phyloP scores from a whole-genome alignment of 257 asterid genomes.

The Schizonepeta tenuifolia region DNA sequence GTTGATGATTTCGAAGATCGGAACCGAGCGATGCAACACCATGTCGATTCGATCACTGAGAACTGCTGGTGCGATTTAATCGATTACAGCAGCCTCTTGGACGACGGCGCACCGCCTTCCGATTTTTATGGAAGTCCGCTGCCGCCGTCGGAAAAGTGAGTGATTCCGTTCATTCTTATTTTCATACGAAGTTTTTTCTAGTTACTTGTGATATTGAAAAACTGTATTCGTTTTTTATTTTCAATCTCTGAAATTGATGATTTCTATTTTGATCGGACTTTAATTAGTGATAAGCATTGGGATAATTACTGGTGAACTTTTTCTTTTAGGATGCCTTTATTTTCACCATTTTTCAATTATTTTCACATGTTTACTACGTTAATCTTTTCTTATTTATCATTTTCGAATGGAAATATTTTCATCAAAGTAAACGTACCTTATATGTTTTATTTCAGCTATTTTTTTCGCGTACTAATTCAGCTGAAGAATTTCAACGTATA shows the following conservation, averaged over 20 bases:
- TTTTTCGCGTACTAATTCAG: too few relatives aligned
- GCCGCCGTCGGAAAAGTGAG: slow-evolving; percentile 39
- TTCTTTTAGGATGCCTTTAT: too few relatives aligned
- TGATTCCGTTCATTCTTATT: not conserved
- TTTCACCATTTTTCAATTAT: too few relatives aligned
- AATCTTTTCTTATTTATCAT: too few relatives aligned
- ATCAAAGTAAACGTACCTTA: too few relatives aligned
- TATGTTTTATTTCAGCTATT: too few relatives aligned
- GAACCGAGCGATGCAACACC: slow-evolving; percentile 32
- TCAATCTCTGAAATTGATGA: not conserved
- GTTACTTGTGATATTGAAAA: not conserved
- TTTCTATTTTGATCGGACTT: too few relatives aligned
- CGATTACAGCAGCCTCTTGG: slow-evolving; percentile 49
- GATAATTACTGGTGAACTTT: too few relatives aligned
- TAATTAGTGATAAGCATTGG: too few relatives aligned
- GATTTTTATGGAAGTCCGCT: slow-evolving; percentile 33
- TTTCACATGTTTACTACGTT: too few relatives aligned
- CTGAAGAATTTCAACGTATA: not conserved
- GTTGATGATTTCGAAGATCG: not conserved
- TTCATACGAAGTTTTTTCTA: not conserved
- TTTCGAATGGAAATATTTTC: too few relatives aligned
- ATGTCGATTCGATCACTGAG: slow-evolving; percentile 42
- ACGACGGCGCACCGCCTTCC: slow-evolving; percentile 32
- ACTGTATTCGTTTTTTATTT: not conserved
- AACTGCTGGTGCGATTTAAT: slow-evolving; percentile 47